Evolutionary conservation across 148 eudicot species (phyloP).

Genomic region (Persicaria tinctoria): DNA sequence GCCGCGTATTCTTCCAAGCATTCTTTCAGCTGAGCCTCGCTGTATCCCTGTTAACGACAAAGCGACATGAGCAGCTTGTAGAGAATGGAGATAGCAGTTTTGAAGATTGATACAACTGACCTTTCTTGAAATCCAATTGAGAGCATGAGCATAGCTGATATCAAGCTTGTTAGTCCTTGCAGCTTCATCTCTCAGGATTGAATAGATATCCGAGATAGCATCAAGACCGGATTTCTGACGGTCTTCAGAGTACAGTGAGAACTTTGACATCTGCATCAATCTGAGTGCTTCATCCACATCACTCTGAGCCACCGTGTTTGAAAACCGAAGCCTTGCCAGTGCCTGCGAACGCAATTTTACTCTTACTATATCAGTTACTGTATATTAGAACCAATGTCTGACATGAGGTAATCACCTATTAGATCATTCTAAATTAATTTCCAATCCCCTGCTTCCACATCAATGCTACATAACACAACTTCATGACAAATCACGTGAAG

Average conservation of each 20-base stretch:
- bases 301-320: conserved; percentile 80
- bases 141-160: conserved; percentile 87
- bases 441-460: neutral
- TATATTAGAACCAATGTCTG: no score
- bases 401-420: no score
- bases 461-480: neutral
- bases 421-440: no score
- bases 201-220: conserved; percentile 94
- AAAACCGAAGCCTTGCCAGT: conserved; percentile 92
- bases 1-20: conserved; percentile 96
- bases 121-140: conserved; percentile 99
- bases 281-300: conserved; percentile 96
- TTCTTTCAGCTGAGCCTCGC: conserved; percentile 91
- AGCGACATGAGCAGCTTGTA: neutral
- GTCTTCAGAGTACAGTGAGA: conserved; percentile 92
- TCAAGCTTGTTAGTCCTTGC: conserved; percentile 72
- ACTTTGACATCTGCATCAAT: conserved; percentile 96
- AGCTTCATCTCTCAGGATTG: conserved; percentile 94
- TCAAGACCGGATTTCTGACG: conserved; percentile 93
- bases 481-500: neutral
- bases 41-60: conserved; percentile 67
- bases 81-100: neutral
- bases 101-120: conserved; percentile 27
- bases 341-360: conserved; percentile 36
- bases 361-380: neutral